Conservation (phyloP, 1,139 yeast genomes). For the Taphrina betulina region DNA sequence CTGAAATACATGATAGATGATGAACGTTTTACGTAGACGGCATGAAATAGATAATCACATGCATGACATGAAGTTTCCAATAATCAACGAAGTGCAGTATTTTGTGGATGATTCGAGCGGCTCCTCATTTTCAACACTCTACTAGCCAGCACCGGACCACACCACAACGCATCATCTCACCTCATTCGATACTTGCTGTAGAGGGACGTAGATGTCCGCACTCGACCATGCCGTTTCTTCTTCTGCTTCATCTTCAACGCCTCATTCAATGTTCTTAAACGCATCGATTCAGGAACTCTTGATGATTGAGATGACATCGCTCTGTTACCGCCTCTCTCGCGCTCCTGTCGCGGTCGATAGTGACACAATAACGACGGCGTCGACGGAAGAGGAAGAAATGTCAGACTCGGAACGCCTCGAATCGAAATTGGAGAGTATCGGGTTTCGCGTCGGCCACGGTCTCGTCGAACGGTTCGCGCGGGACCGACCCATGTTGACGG, state of each 20-base stretch:
- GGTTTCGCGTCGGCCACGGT: conserved; percentile 71
- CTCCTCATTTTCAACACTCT: too few species aligned
- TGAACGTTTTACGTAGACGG: too few species aligned
- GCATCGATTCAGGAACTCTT: conserved; percentile 21
- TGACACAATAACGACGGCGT: not conserved
- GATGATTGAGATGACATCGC: conserved; percentile 31
- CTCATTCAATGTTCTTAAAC: conserved; percentile 1
- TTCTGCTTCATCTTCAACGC: too few species aligned
- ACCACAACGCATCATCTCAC: too few species aligned
- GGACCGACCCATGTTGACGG: conserved; percentile 54
- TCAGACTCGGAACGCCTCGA: conserved; percentile 12
- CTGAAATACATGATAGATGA: not conserved
- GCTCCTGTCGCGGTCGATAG: not conserved
- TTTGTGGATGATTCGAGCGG: too few species aligned
- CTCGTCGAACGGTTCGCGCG: conserved; percentile 67
- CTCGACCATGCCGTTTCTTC: too few species aligned
- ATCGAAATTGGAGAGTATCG: conserved; percentile 57
- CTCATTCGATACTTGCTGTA: too few species aligned
- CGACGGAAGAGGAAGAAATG: conserved; percentile 12
- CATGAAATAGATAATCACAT: too few species aligned
- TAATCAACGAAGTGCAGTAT: too few species aligned
- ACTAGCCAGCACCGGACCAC: too few species aligned
- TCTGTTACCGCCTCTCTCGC: conserved; percentile 14
- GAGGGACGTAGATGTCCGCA: too few species aligned
- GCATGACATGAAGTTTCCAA: too few species aligned